Percentiles rank a stretch among this genome's conserved stretches.
phyloP scores from a whole-genome alignment of 257 asterid species.

The Mentha longifolia region DNA sequence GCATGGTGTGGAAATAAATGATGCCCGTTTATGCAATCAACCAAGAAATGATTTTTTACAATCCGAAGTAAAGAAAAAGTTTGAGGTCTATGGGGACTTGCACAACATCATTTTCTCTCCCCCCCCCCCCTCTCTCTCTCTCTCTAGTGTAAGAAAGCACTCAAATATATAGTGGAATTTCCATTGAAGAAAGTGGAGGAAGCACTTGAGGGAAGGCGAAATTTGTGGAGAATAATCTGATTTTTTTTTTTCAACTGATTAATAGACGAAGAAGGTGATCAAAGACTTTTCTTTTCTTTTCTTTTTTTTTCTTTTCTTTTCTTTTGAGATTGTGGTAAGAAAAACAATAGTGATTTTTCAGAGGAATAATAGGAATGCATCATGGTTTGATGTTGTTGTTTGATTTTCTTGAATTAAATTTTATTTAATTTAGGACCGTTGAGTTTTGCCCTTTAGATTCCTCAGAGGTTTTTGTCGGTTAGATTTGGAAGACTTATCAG shows the following conservation, averaged over 20 bases:
- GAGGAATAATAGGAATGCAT: background rate
- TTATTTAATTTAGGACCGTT: constrained; percentile 23
- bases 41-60: constrained; percentile 34
- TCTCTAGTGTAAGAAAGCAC: background rate
- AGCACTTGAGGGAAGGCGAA: constrained; percentile 35
- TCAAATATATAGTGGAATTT: constrained; percentile 24
- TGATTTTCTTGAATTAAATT: too few species aligned
- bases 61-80: constrained; percentile 48
- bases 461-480: constrained; percentile 35
- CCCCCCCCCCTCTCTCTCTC: background rate
- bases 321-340: background rate
- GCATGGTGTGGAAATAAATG: constrained; percentile 23
- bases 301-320: too few species aligned
- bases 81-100: constrained; percentile 20
- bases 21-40: constrained; percentile 46
- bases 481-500: constrained; percentile 1
- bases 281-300: background rate
- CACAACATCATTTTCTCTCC: background rate
- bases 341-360: background rate
- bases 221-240: constrained; percentile 41
- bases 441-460: constrained; percentile 24
- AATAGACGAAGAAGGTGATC: constrained; percentile 16
- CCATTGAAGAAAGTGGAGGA: constrained; percentile 44
- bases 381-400: too few species aligned
- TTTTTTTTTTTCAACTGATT: background rate